Percentiles rank a stretch among this genome's conserved stretches.
Evolutionary conservation across 2,329 filamentous ascomycete species (phyloP).

Genomic region (Periconia sp.): DNA sequence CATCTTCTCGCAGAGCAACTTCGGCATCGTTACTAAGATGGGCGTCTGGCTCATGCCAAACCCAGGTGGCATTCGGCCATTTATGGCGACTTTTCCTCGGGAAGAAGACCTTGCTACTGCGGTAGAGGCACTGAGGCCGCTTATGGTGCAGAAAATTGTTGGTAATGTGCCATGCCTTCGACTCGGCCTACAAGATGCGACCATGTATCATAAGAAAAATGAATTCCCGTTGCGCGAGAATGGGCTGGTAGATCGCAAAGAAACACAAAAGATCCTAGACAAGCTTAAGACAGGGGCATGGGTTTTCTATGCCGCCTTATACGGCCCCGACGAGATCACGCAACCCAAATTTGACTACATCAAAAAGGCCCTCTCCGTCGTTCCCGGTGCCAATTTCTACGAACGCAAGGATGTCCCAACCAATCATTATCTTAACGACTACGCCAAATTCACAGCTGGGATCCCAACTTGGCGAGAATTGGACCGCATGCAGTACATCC

Average conservation of each 20-base stretch:
- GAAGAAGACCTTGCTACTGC: constrained; percentile 57
- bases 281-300: constrained; percentile 52
- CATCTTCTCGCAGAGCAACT: constrained; percentile 57
- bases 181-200: constrained; percentile 50
- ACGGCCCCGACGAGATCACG: constrained; percentile 28
- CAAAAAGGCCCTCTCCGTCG: constrained; percentile 44
- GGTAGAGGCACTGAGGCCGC: constrained; percentile 57
- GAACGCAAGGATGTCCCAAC: too few species aligned
- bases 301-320: constrained; percentile 56
- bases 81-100: constrained; percentile 52
- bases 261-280: constrained; percentile 49
- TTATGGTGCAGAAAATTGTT: constrained; percentile 42
- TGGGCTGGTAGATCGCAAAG: too few species aligned
- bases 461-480: too few species aligned
- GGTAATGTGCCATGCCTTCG: constrained; percentile 54
- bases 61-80: constrained; percentile 48
- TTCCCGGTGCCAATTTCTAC: too few species aligned
- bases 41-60: constrained; percentile 57
- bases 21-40: constrained; percentile 54
- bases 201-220: constrained; percentile 43
- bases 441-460: too few species aligned
- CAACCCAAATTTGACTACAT: constrained; percentile 41
- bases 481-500: too few species aligned
- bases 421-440: too few species aligned
- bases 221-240: constrained; percentile 47